These are phyloP conservation scores for Cicer chorassanicum DNA, from an alignment of 306 rosid species.

Conservation along the genomic window DNA sequence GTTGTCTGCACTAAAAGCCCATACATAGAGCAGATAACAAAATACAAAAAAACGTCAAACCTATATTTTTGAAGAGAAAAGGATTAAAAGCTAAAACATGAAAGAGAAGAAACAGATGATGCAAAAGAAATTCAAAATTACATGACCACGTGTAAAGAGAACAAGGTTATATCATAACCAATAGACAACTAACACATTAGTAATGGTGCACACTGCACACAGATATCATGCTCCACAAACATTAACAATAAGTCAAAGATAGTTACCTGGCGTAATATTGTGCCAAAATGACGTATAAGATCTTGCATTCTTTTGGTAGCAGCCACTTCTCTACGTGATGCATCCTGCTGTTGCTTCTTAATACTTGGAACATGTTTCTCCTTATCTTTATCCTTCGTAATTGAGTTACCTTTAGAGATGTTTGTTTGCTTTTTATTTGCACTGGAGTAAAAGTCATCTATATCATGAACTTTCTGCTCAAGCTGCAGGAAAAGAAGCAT, in stretches of 20 bases:
- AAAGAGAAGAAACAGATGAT: not conserved
- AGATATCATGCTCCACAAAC: slow-evolving; percentile 33
- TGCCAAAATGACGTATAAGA: slow-evolving; percentile 84
- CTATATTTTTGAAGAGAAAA: not conserved
- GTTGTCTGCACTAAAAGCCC: not conserved
- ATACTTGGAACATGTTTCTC: slow-evolving; percentile 73
- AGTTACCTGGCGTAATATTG: slow-evolving; percentile 80
- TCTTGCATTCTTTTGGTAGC: slow-evolving; percentile 93
- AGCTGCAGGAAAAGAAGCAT: slow-evolving; percentile 57
- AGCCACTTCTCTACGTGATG: slow-evolving; percentile 76
- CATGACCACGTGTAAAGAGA: not conserved
- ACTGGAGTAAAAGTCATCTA: slow-evolving; percentile 59
- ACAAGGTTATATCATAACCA: not conserved
- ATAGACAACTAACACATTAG: slow-evolving; percentile 8
- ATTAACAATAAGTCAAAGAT: slow-evolving; percentile 4
- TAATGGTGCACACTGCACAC: not conserved
- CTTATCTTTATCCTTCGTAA: slow-evolving; percentile 68
- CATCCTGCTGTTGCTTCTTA: slow-evolving; percentile 81
- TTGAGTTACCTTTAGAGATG: slow-evolving; percentile 59
- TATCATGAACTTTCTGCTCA: slow-evolving; percentile 67
- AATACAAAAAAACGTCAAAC: not conserved
- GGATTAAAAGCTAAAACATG: too few relatives aligned
- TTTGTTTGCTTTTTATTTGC: slow-evolving; percentile 55
- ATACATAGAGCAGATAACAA: not conserved
- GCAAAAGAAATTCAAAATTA: slow-evolving; percentile 11